These are phyloP conservation scores for Mrakia hoshinonis DNA, from an alignment of 768 basidiomycete genomes.

Conservation along the genomic window DNA sequence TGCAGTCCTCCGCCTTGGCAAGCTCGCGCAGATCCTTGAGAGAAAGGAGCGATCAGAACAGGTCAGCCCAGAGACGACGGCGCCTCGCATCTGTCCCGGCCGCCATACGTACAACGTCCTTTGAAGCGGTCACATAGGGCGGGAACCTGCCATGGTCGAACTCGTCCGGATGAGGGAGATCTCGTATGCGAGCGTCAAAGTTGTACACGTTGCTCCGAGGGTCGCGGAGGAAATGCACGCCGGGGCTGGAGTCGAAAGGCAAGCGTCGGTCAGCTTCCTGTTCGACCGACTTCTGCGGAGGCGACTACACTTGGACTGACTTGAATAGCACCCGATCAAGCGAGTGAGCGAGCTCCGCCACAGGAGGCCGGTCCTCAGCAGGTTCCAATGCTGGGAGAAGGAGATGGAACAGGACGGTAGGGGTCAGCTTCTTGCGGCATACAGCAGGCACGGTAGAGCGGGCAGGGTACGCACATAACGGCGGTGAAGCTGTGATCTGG, in stretches of 20 bases:
- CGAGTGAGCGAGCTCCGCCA: conserved; percentile 34
- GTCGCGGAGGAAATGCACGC: conserved; percentile 81
- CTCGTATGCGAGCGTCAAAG: conserved; percentile 62
- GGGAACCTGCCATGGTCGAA: conserved; percentile 75
- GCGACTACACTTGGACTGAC: conserved; percentile 44
- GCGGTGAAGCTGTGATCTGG: too few relatives aligned
- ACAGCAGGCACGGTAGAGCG: too few relatives aligned
- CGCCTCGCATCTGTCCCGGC: neutral
- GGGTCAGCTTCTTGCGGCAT: too few relatives aligned
- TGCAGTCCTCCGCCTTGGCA: conserved; percentile 52
- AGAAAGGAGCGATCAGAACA: too few relatives aligned
- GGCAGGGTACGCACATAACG: too few relatives aligned
- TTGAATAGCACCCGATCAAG: conserved; percentile 68
- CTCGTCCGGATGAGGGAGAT: conserved; percentile 64
- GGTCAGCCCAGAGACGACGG: neutral
- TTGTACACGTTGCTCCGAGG: conserved; percentile 78
- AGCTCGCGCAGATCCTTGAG: conserved; percentile 57
- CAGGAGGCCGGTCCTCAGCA: too few relatives aligned
- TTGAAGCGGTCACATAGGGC: conserved; percentile 67
- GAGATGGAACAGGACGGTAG: too few relatives aligned
- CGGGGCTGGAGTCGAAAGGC: conserved; percentile 52
- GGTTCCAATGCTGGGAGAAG: too few relatives aligned
- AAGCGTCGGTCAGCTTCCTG: neutral
- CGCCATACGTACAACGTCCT: conserved; percentile 52
- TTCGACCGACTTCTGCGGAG: neutral